Percentiles rank a stretch among this genome's conserved stretches.
phyloP scores from a whole-genome alignment of 495 filamentous ascomycete genomes.

The Aspergillus bridgeri region DNA sequence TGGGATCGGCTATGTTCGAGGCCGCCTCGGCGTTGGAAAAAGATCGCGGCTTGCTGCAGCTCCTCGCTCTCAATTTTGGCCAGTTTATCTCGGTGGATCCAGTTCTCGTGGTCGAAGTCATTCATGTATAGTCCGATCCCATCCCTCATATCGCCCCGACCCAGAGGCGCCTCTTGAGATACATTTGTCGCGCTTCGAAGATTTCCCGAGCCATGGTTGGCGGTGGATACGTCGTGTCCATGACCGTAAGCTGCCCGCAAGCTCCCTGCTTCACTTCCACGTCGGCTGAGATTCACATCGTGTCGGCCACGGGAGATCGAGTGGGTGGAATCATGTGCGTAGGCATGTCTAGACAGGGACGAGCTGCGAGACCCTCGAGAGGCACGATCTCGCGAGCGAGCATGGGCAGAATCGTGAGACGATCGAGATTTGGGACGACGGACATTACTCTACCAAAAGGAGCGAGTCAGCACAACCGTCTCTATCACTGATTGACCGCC shows the following conservation, averaged over 20 bases:
- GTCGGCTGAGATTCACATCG: slow-evolving; percentile 47
- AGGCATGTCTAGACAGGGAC: slow-evolving; percentile 33
- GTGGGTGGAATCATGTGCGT: slow-evolving; percentile 28
- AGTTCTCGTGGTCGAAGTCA: slow-evolving; percentile 50
- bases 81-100: slow-evolving; percentile 97
- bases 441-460: slow-evolving; percentile 20
- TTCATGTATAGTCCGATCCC: slow-evolving; percentile 12
- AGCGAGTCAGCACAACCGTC: neutral
- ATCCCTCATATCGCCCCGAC: slow-evolving; percentile 17
- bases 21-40: slow-evolving; percentile 61
- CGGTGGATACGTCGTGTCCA: slow-evolving; percentile 28
- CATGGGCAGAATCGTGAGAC: slow-evolving; percentile 33
- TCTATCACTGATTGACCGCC: neutral
- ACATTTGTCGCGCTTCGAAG: slow-evolving; percentile 18
- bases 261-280: slow-evolving; percentile 55
- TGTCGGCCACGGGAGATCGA: slow-evolving; percentile 35
- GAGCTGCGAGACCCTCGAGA: slow-evolving; percentile 42
- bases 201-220: slow-evolving; percentile 30
- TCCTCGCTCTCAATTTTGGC: slow-evolving; percentile 91
- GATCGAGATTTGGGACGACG: slow-evolving; percentile 34
- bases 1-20: slow-evolving; percentile 34
- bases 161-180: slow-evolving; percentile 12
- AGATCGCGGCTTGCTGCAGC: slow-evolving; percentile 79
- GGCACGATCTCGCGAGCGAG: slow-evolving; percentile 29
- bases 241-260: slow-evolving; percentile 48